A percentile compares a stretch with the other conserved stretches of the same genome.
Evolutionary conservation across 169 alveolate genomes (phyloP).

Genomic region (Eimeria zaria): DNA sequence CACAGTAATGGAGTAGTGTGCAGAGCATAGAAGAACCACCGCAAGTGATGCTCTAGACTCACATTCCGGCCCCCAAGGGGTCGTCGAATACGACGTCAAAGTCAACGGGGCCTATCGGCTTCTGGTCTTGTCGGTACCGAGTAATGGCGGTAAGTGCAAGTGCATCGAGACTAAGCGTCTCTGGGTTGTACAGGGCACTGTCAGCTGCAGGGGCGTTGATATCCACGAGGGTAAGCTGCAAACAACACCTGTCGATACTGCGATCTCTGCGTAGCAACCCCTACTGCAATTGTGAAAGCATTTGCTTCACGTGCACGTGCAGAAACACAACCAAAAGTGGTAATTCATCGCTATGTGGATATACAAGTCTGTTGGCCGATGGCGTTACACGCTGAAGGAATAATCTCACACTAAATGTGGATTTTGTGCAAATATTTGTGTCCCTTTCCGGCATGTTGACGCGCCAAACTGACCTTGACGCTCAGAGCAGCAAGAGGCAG

Average conservation of each 20-base stretch:
- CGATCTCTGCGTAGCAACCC: neutral
- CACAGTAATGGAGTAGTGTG: neutral
- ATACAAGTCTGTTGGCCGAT: neutral
- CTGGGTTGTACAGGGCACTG: conserved; percentile 70
- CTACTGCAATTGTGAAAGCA: neutral
- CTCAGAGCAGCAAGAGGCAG: conserved; percentile 72
- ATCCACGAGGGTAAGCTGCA: conserved; percentile 72
- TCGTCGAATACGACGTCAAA: conserved; percentile 56
- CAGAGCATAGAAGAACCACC: neutral
- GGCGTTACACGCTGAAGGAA: neutral
- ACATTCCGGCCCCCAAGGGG: conserved; percentile 78
- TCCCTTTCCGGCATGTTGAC: neutral
- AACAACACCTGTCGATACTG: too few species aligned
- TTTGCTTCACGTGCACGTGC: neutral
- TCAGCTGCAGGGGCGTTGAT: conserved; percentile 66
- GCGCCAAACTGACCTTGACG: conserved; percentile 49
- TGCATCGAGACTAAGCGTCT: conserved; percentile 76
- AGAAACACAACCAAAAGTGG: neutral
- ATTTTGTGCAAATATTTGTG: neutral
- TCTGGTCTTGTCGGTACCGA: conserved; percentile 36
- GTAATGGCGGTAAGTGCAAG: conserved; percentile 40
- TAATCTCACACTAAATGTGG: neutral
- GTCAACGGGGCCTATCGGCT: conserved; percentile 61
- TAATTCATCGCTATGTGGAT: neutral
- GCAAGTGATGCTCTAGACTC: neutral